Evolutionary conservation across 2,329 filamentous ascomycete genomes (phyloP).

Genomic region (Orbilia javanica): DNA sequence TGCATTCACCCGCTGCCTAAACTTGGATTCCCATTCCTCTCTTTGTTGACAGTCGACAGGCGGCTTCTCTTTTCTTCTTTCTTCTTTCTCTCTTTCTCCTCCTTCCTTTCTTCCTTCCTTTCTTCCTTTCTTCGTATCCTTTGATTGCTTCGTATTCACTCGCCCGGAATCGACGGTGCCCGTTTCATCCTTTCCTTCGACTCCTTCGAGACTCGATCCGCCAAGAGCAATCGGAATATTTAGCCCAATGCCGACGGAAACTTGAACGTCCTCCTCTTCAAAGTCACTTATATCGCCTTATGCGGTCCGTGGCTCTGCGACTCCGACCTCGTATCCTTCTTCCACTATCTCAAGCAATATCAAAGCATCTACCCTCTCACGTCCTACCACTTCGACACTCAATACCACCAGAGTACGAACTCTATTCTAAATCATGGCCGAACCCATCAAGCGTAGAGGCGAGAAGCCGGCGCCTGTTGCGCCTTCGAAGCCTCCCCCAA

Average conservation of each 20-base stretch:
- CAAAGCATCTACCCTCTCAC: not conserved
- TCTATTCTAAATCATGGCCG: slow-evolving; percentile 45
- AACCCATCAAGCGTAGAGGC: slow-evolving; percentile 52
- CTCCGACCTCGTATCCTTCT: not conserved
- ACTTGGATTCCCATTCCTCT: not conserved
- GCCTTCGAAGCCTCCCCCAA: slow-evolving; percentile 46
- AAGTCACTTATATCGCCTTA: slow-evolving; percentile 4
- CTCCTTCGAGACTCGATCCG: not conserved
- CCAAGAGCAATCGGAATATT: not conserved
- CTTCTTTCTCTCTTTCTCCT: slow-evolving; percentile 23
- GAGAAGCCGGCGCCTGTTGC: slow-evolving; percentile 25
- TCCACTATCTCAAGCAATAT: not conserved
- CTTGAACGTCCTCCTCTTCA: not conserved
- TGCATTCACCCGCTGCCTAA: slow-evolving; percentile 44
- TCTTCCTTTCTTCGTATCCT: no score
- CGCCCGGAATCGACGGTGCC: not conserved
- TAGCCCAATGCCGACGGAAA: not conserved
- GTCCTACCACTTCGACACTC: not conserved
- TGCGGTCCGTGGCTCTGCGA: not conserved
- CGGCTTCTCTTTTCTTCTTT: not conserved
- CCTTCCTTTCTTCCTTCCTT: slow-evolving; percentile 1
- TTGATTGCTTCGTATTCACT: no score
- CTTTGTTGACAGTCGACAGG: slow-evolving; percentile 28
- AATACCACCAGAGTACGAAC: slow-evolving; percentile 7
- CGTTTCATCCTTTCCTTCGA: not conserved